phyloP scores from a whole-genome alignment of 306 rosid genomes.

The Prinsepia uniflora region DNA sequence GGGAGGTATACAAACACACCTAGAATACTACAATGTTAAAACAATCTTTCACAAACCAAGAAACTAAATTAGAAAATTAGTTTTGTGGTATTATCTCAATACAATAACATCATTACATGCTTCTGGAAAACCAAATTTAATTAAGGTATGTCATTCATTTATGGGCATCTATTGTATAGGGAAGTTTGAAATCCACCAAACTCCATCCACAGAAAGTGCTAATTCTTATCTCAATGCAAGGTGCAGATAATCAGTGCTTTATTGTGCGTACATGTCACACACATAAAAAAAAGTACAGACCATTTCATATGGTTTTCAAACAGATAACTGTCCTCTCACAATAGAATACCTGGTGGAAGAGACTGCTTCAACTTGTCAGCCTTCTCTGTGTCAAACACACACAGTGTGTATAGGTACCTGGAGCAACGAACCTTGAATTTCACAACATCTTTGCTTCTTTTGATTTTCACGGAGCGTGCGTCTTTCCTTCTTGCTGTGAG shows the following conservation, averaged over 20 bases:
- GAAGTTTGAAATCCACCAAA: too few relatives aligned
- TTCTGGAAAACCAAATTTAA: neutral
- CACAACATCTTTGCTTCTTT: slow-evolving; percentile 43
- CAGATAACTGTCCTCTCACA: neutral
- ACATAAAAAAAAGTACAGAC: neutral
- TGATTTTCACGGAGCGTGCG: slow-evolving; percentile 49
- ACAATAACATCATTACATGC: neutral
- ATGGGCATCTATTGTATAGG: too few relatives aligned
- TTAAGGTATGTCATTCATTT: too few relatives aligned
- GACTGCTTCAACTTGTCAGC: slow-evolving; percentile 55
- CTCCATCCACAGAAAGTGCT: neutral
- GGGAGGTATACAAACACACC: neutral
- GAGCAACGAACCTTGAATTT: slow-evolving; percentile 56
- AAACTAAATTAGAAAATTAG: neutral
- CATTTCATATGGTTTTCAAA: neutral
- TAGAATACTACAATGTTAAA: neutral
- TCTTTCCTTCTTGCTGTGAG: slow-evolving; percentile 57
- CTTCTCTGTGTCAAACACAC: slow-evolving; percentile 45
- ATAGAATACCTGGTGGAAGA: slow-evolving; percentile 42
- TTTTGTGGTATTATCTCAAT: neutral
- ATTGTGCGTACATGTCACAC: neutral
- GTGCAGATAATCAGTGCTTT: neutral
- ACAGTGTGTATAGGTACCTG: slow-evolving; percentile 48
- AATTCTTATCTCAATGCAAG: too few relatives aligned
- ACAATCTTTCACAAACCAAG: neutral